Base-by-base conservation (phyloP, 2,329 filamentous ascomycete species). In the Chaetomiaceae sp. region DNA sequence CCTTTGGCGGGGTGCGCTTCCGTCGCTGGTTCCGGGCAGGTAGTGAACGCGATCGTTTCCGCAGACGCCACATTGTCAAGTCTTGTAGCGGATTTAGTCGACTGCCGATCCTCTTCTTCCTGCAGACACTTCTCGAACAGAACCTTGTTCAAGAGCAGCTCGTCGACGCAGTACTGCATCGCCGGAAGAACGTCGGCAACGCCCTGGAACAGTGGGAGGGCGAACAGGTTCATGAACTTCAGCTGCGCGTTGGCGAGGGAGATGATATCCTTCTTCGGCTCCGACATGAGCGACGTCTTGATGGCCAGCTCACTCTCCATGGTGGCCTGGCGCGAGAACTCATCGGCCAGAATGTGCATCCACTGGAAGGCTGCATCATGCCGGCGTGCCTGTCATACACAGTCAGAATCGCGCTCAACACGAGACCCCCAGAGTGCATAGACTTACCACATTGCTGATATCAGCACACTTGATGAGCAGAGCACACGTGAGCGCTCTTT, bases 391-490 rank as follows among this genome's bases (percentile, higher is more conserved):
- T 92, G 59, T n/a, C 34, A 5, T 27, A 47, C 1, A 19, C 31
- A 4, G 17, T 54, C 14, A 64, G 61, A 29, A 39, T 17, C 31
- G 4, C 12, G 23, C 8, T 11, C 14, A 17, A 23, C 12, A 27
- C 15, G 20, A 29, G 0, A 12, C 11, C 14, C 27, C 17, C 15
- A 20, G 15, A 6, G 22, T 9, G 46, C 12, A 1, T 11, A 29
- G 33, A 85, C 88, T 69, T 79, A 92, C 89, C 69, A 97, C 94
- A 68, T 99, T 99, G 73, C 92, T 96, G 66, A 99, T 97, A 69
- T 99, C 94, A 36, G 94, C 94, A 68, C 94, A 97, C 70, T 99
- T 99, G 72, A 99, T 96, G 55, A 99, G 75, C 53, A 99, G 74
- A 14, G 91, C 91, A 71, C 94, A 97, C n/a, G 87, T 76, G 43